Base-by-base conservation (phyloP, 768 basidiomycete species). In the Melanogaster broomeanus region DNA sequence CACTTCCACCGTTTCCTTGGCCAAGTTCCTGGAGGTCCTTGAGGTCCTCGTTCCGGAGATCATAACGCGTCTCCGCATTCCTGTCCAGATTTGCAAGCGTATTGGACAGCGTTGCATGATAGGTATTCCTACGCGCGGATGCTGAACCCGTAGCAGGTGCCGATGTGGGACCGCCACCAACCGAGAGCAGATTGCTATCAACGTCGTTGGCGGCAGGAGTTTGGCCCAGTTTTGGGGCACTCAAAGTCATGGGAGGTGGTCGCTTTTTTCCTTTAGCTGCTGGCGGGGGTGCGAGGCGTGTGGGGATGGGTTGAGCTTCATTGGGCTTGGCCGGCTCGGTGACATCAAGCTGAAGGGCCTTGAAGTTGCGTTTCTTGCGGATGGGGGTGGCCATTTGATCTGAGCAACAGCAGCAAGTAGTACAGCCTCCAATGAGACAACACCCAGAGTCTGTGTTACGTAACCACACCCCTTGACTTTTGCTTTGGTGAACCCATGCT, bases 1-100 rank as follows among this genome's bases (percentile, higher is more conserved):
- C 97, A 48, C 95, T 97, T 48, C 97, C 97, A 2, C 97, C 95
- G 64, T 98, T 98, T 4, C 97, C 97, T 58, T 91, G 87, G 4
- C 97, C 97, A 3, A 99, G 79, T 70, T 99, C 97, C 48, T 83
- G 81, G 41, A 98, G 66, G 58, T 95, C 90, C 71, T 88, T 88
- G 65, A 99, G 74, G 68, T 98, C 97, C 67, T 96, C 94, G 60
- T 88, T 85, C 61, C 83, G 77, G 60, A 98, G 73, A 63, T 96
- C 90, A 59, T 80, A 86, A 71, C 90, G 90, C 67, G 85, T 85
- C 73, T 92, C 89, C 30, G 86, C 84, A 61, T 88, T 90, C 74
- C 93, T 79, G 59, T 95, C 93, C 53, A 96, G 74, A 58, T 81
- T 92, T 19, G 91, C 93, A 30, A 97, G 81, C 15, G 90, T 93